phyloP scores from a whole-genome alignment of 305 asterid species.

The Solanum hybrid region DNA sequence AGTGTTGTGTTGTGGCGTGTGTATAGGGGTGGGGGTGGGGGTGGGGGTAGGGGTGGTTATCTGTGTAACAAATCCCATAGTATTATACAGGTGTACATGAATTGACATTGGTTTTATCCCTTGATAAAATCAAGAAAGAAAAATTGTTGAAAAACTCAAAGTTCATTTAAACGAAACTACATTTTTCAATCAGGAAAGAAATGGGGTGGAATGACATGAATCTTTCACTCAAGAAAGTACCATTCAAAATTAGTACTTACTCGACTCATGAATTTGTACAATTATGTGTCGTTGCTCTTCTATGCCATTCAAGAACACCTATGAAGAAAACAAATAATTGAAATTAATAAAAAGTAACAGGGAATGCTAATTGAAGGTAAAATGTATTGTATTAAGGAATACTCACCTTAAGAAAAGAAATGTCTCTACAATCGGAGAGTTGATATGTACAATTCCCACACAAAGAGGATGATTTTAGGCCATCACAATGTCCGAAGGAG shows the following conservation, averaged over 20 bases:
- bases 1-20: too few species aligned
- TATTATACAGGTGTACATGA: too few species aligned
- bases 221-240: neutral
- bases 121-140: neutral
- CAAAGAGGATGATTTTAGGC: slow-evolving; percentile 16
- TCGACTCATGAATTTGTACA: neutral
- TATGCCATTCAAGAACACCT: neutral
- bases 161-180: neutral
- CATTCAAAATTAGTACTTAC: neutral
- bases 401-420: neutral
- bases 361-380: neutral
- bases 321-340: too few species aligned
- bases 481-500: slow-evolving; percentile 9
- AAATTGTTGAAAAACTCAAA: neutral
- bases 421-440: slow-evolving; percentile 81
- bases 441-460: slow-evolving; percentile 54
- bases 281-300: neutral
- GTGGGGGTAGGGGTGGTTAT: too few species aligned
- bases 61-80: too few species aligned
- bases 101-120: too few species aligned
- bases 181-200: neutral
- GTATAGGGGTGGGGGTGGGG: too few species aligned
- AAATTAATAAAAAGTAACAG: neutral
- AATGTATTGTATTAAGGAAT: neutral
- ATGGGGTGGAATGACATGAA: neutral